These are phyloP conservation scores for Asterophora parasitica DNA, from an alignment of 768 basidiomycete species.

Conservation along the genomic window DNA sequence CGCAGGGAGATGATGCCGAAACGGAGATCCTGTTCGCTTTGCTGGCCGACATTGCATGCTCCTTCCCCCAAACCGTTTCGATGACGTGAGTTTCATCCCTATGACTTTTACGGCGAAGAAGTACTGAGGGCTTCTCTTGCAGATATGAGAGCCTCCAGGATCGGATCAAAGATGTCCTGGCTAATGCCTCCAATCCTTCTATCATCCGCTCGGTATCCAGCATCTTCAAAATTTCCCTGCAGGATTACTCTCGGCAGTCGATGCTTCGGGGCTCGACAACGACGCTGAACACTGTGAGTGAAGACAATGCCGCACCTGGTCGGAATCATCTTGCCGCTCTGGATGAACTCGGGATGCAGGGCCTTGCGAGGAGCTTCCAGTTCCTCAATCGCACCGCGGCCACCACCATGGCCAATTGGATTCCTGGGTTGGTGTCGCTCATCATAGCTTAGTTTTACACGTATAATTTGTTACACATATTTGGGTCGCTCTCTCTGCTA, in stretches of 20 bases:
- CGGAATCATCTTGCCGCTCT: slow-evolving; percentile 54
- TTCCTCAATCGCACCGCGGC: slow-evolving; percentile 58
- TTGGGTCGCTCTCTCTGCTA: background rate
- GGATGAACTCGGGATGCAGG: slow-evolving; percentile 70
- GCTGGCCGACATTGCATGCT: slow-evolving; percentile 62
- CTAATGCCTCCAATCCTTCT: slow-evolving; percentile 63
- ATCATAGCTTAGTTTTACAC: slow-evolving; percentile 25
- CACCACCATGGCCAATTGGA: slow-evolving; percentile 70
- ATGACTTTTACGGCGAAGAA: slow-evolving; percentile 4
- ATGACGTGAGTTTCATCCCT: slow-evolving; percentile 54
- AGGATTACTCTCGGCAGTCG: slow-evolving; percentile 43
- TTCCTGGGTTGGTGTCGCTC: slow-evolving; percentile 42
- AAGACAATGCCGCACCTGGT: slow-evolving; percentile 43
- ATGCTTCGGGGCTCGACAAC: slow-evolving; percentile 52
- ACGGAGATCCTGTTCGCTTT: slow-evolving; percentile 75
- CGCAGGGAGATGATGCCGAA: slow-evolving; percentile 78
- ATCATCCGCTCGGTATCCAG: slow-evolving; percentile 71
- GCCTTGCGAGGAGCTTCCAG: slow-evolving; percentile 65
- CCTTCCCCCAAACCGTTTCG: slow-evolving; percentile 67
- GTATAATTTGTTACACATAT: slow-evolving; percentile 13
- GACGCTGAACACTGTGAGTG: slow-evolving; percentile 61
- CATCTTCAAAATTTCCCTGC: slow-evolving; percentile 66
- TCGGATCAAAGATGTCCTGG: slow-evolving; percentile 66
- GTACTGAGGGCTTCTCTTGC: slow-evolving; percentile 7
- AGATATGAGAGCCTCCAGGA: slow-evolving; percentile 79